phyloP scores from a whole-genome alignment of 371 early-diverging fungal genomes.

The Lichtheimia corymbifera region DNA sequence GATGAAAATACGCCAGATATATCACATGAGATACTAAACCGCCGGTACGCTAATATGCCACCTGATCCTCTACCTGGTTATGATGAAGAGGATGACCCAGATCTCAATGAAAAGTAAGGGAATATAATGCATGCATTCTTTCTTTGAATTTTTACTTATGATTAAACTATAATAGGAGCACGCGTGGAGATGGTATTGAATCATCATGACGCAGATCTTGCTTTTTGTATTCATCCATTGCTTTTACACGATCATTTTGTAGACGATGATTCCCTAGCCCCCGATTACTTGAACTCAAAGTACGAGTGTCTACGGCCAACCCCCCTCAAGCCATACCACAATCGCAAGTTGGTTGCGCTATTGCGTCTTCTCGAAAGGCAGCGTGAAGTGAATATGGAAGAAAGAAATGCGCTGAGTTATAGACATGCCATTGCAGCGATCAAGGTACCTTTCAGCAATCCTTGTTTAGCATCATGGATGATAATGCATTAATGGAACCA shows the following conservation, averaged over 20 bases:
- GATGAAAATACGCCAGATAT: neutral
- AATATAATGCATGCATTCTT: too few species aligned
- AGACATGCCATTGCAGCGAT: constrained; percentile 51
- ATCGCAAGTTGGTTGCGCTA: constrained; percentile 35
- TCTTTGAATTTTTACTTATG: too few species aligned
- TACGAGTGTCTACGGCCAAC: constrained; percentile 51
- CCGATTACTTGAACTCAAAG: constrained; percentile 35
- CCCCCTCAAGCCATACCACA: constrained; percentile 35
- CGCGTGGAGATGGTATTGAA: too few species aligned
- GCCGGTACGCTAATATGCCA: constrained; percentile 5
- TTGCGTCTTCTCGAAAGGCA: constrained; percentile 40
- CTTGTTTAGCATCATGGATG: neutral
- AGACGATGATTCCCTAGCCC: constrained; percentile 16
- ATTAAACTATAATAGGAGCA: too few species aligned
- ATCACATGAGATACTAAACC: constrained; percentile 2
- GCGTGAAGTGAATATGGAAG: constrained; percentile 37
- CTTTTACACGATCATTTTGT: neutral
- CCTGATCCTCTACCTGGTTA: constrained; percentile 3
- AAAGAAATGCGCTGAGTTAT: constrained; percentile 44
- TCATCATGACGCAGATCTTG: too few species aligned
- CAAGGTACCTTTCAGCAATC: constrained; percentile 28
- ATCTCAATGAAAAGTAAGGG: neutral
- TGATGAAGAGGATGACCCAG: constrained; percentile 4
- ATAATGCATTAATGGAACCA: neutral
- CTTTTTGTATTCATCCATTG: too few species aligned